Evolutionary conservation across 2,329 filamentous ascomycete species (phyloP).

Genomic region (Myotisia sp.): DNA sequence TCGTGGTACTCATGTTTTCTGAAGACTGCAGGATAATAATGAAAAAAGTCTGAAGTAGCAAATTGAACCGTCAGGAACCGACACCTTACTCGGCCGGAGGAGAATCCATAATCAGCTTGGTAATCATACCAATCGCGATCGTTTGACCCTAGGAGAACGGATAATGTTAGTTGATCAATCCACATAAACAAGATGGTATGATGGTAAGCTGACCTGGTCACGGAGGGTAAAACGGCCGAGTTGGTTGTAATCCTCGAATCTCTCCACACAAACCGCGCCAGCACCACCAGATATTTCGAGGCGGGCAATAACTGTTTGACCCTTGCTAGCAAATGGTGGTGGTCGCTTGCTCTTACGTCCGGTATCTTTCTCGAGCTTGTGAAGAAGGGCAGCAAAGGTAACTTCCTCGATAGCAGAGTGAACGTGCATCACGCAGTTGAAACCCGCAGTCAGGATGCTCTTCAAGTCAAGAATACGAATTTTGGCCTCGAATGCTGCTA

Average conservation of each 20-base stretch:
- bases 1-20: too few relatives aligned
- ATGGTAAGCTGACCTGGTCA: conserved; percentile 53
- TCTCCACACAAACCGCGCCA: conserved; percentile 80
- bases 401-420: conserved; percentile 97
- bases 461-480: conserved; percentile 91
- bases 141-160: conserved; percentile 77
- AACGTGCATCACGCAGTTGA: conserved; percentile 95
- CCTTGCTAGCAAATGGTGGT: conserved; percentile 72
- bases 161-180: conserved; percentile 9
- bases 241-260: conserved; percentile 91
- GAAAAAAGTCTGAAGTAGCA: too few relatives aligned
- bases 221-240: conserved; percentile 79
- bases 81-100: not conserved
- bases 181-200: conserved; percentile 12
- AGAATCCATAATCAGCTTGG: conserved; percentile 55
- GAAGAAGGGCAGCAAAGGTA: conserved; percentile 72
- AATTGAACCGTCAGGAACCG: too few relatives aligned
- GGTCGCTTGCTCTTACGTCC: conserved; percentile 83
- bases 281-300: conserved; percentile 76
- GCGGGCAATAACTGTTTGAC: conserved; percentile 77
- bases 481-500: conserved; percentile 82
- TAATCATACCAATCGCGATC: conserved; percentile 98
- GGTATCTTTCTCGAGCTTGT: conserved; percentile 92
- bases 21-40: too few relatives aligned
- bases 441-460: conserved; percentile 83